Evolutionary conservation across 805 yeast species (phyloP).

Genomic region (Starmerella bombi): DNA sequence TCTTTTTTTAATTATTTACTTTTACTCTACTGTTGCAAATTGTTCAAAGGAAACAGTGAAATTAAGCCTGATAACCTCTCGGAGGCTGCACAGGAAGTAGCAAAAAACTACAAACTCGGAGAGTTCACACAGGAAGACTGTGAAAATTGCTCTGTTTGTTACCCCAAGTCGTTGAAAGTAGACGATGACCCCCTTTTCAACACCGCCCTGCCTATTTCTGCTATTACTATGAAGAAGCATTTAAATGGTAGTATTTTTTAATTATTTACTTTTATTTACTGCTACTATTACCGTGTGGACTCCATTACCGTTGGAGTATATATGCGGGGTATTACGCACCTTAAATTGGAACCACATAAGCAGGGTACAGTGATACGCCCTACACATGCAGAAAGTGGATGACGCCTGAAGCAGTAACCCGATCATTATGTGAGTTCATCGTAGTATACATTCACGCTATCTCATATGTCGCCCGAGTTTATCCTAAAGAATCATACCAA

Average conservation of each 20-base stretch:
- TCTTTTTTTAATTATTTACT: too few relatives aligned
- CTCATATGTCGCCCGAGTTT: constrained; percentile 39
- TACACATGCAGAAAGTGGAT: constrained; percentile 2
- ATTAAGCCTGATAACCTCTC: neutral
- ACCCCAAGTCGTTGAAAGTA: constrained; percentile 32
- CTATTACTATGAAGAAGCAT: constrained; percentile 63
- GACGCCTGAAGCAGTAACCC: constrained; percentile 19
- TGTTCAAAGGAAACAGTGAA: neutral
- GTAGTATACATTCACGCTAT: constrained; percentile 42
- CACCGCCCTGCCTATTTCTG: constrained; percentile 51
- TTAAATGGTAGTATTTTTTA: constrained; percentile 49
- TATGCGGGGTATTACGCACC: too few relatives aligned
- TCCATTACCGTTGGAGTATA: too few relatives aligned
- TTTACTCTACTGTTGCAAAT: too few relatives aligned
- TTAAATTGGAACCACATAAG: too few relatives aligned
- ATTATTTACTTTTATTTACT: too few relatives aligned
- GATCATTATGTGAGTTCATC: constrained; percentile 36
- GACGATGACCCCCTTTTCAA: constrained; percentile 46
- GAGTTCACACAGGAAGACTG: constrained; percentile 17
- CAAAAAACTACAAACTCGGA: constrained; percentile 12
- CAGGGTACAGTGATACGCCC: too few relatives aligned
- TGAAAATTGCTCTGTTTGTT: constrained; percentile 14
- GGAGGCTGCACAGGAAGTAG: constrained; percentile 9
- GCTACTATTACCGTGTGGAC: too few relatives aligned
- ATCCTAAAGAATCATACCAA: constrained; percentile 40